Evolutionary conservation across 140 eudicot genomes (phyloP).

Genomic region (Flaveria floridana): DNA sequence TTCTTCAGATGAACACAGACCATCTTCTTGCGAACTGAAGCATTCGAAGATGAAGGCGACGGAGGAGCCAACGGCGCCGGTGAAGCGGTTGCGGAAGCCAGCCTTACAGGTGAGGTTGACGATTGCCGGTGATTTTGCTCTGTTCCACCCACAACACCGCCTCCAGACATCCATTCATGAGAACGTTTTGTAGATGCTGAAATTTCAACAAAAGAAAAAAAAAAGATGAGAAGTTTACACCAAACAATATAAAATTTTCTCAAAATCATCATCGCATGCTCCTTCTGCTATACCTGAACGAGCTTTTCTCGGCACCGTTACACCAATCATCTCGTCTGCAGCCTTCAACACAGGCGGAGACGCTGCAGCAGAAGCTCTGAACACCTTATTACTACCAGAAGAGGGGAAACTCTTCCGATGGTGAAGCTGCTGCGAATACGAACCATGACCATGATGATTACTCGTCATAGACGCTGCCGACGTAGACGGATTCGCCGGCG

Average conservation of each 20-base stretch:
- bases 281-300: constrained; percentile 62
- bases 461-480: constrained; percentile 17
- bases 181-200: constrained; percentile 86
- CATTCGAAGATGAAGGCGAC: constrained; percentile 83
- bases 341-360: constrained; percentile 70
- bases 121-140: constrained; percentile 61
- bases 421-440: constrained; percentile 38
- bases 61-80: constrained; percentile 60
- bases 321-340: constrained; percentile 87
- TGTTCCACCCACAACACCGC: constrained; percentile 41
- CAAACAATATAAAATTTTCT: not conserved
- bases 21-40: constrained; percentile 65
- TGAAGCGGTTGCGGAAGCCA: constrained; percentile 45
- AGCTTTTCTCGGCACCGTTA: constrained; percentile 88
- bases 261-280: too few relatives aligned
- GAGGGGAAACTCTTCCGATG: constrained; percentile 73
- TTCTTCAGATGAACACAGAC: constrained; percentile 36
- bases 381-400: constrained; percentile 33
- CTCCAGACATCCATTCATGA: constrained; percentile 76
- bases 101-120: constrained; percentile 65
- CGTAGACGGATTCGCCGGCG: constrained; percentile 38
- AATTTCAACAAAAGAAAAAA: constrained; percentile 7
- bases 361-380: constrained; percentile 43
- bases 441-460: constrained; percentile 35
- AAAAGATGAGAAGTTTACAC: constrained; percentile 8